Base-by-base conservation (phyloP, 1,284 basidiomycete genomes). In the Vanrija pseudolonga region DNA sequence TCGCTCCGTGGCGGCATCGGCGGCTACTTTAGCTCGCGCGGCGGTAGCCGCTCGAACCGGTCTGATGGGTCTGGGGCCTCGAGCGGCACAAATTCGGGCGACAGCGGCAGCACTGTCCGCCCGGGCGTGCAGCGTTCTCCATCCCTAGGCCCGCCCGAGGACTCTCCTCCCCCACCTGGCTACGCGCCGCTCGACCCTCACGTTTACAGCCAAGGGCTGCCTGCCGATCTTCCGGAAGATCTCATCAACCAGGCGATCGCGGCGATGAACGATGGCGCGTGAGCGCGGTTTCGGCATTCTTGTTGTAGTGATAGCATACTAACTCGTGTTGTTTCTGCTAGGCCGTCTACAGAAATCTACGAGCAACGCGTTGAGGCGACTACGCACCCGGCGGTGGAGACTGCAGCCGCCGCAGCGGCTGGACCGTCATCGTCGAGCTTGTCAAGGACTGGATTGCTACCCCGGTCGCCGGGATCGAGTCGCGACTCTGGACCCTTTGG, bases 151-250 rank as follows among this genome's bases (percentile, higher is more conserved):
- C 59, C 59, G 1, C 59, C 59, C 4, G 38, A 39, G 53, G 57
- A 61, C 56, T 62, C 62, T 28, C 62, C 61, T 7, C 68, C 68
- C 6, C 76, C 76, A 2, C 76, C 76, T 0, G 72, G 71, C 1
- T 78, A 78, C 59, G 71, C 76, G 15, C 76, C 76, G 4, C 60
- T 78, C 23, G 76, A 77, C 59, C 76, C 74, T 3, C 67, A 75
- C 56, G 68, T 76, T 32, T 77, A 78, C 60, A 65, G 67, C 15
- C 53, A 67, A 24, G 76, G 75, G 19, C 63, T 78, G 3, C 76
- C 76, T 2, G 72, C 69, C 8, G 74, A 77, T 57, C 58, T 78
- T 42, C 76, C 76, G 8, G 74, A 76, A 40, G 74, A 77, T 32
- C 61, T 77, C 53, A 68, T 77, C 50, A 71, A 73, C 56, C 68